Percentiles rank a stretch among this genome's conserved stretches.
These are phyloP conservation scores for Allantophomopsis lycopodina DNA, from an alignment of 2,329 filamentous ascomycete species.

Conservation along the genomic window DNA sequence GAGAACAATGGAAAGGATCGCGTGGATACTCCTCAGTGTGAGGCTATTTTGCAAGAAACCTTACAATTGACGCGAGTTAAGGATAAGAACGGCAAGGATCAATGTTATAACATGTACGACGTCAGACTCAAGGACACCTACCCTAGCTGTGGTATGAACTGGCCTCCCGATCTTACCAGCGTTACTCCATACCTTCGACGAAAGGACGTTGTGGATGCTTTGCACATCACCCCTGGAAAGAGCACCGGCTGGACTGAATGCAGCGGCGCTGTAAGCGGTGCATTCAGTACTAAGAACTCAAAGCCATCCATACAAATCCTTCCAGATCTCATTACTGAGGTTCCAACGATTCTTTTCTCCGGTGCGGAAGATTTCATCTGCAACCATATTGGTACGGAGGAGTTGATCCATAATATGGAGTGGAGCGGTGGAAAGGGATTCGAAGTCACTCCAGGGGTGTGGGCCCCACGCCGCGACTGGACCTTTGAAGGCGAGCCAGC, in stretches of 20 bases:
- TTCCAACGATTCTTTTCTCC: slow-evolving; percentile 79
- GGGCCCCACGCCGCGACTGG: slow-evolving; percentile 89
- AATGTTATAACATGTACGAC: slow-evolving; percentile 96
- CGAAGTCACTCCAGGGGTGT: slow-evolving; percentile 72
- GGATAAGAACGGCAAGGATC: slow-evolving; percentile 30
- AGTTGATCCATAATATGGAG: slow-evolving; percentile 75
- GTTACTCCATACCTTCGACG: slow-evolving; percentile 78
- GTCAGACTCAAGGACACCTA: slow-evolving; percentile 69
- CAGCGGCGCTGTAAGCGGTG: slow-evolving; percentile 58
- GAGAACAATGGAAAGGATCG: slow-evolving; percentile 40
- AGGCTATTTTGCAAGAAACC: slow-evolving; percentile 61
- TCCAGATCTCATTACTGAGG: slow-evolving; percentile 61
- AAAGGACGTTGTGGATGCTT: slow-evolving; percentile 61
- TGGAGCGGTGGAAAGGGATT: slow-evolving; percentile 93
- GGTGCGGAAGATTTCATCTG: slow-evolving; percentile 92
- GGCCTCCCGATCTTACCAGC: slow-evolving; percentile 73
- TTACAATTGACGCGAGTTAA: slow-evolving; percentile 49
- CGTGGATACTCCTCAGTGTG: slow-evolving; percentile 61
- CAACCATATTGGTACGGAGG: slow-evolving; percentile 91
- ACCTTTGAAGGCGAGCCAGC: slow-evolving; percentile 79
- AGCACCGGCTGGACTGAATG: slow-evolving; percentile 88
- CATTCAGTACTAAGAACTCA: slow-evolving; percentile 60
- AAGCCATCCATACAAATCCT: slow-evolving; percentile 61
- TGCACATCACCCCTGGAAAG: slow-evolving; percentile 74
- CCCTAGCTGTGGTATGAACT: slow-evolving; percentile 90